Percentiles rank a stretch among this genome's conserved stretches.
These are phyloP conservation scores for Chlorella sp. DNA, from an alignment of 139 green algal genomes.

Conservation along the genomic window DNA sequence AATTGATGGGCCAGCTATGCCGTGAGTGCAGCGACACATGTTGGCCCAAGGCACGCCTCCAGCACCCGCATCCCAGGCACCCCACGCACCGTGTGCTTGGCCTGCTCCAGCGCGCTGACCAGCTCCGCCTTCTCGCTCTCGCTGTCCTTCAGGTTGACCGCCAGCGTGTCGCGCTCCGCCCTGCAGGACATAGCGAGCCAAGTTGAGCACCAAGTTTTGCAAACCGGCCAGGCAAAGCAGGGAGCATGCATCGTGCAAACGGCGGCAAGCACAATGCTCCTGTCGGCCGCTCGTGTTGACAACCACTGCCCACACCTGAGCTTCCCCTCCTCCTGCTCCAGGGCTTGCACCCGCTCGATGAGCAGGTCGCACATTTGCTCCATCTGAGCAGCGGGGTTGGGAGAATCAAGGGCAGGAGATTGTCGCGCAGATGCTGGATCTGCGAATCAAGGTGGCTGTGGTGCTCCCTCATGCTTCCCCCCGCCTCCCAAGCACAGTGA, in stretches of 20 bases:
- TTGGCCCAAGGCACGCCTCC: too few species aligned
- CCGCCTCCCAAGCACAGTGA: background rate
- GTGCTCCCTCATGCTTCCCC: too few species aligned
- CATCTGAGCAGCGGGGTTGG: conserved; percentile 7
- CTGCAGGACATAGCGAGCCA: too few species aligned
- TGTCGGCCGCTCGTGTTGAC: too few species aligned
- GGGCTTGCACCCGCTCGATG: background rate
- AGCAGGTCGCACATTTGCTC: conserved; percentile 18
- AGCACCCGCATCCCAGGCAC: background rate
- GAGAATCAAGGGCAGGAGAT: too few species aligned
- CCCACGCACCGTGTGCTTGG: background rate
- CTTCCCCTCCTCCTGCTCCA: conserved; percentile 10
- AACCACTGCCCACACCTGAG: background rate
- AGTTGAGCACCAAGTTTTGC: too few species aligned
- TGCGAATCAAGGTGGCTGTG: background rate
- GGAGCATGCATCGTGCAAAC: too few species aligned
- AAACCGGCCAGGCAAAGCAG: too few species aligned
- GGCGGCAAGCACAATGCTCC: too few species aligned
- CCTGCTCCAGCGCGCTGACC: conserved; percentile 15
- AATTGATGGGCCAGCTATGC: background rate
- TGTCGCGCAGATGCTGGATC: background rate
- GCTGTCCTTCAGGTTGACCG: background rate
- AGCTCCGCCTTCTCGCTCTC: conserved; percentile 20
- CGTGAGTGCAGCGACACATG: too few species aligned
- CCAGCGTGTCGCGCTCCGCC: conserved; percentile 7